phyloP scores from a whole-genome alignment of 352 stramenopile species.

The Globisporangium nunn region DNA sequence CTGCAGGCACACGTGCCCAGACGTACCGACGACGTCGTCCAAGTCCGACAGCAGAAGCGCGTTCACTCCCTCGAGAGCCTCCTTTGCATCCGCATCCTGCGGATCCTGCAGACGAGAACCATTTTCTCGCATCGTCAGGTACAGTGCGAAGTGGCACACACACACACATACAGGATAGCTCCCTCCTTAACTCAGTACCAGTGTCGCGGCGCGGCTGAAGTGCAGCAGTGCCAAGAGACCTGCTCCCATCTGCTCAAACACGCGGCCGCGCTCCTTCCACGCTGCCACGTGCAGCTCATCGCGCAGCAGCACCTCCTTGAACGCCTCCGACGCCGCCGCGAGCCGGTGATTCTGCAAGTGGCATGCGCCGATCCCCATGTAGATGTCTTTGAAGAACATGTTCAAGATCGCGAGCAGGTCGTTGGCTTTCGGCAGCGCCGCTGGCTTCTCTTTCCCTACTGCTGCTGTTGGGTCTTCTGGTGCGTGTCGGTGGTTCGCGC shows the following conservation, averaged over 20 bases:
- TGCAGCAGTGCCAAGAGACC: constrained; percentile 61
- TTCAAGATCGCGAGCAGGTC: constrained; percentile 46
- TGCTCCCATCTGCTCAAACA: constrained; percentile 49
- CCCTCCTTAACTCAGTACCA: constrained; percentile 19
- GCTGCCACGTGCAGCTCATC: constrained; percentile 36
- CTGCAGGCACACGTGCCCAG: neutral
- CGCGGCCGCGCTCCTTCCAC: constrained; percentile 44
- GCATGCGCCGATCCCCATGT: constrained; percentile 43
- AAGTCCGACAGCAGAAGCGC: constrained; percentile 17
- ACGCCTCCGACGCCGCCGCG: constrained; percentile 44
- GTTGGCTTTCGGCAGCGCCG: constrained; percentile 28
- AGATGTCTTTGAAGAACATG: constrained; percentile 70
- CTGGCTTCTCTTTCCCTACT: neutral
- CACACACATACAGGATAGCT: neutral
- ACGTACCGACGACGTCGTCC: constrained; percentile 7
- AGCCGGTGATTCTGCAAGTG: constrained; percentile 20
- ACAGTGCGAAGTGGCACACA: neutral
- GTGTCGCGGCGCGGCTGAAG: constrained; percentile 38
- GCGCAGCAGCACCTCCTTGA: constrained; percentile 58
- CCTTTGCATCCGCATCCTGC: constrained; percentile 18
- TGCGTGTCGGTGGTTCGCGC: constrained; percentile 3
- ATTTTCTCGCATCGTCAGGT: neutral
- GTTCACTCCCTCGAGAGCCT: constrained; percentile 27
- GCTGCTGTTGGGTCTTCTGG: constrained; percentile 1
- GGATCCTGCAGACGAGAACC: constrained; percentile 17